These are phyloP conservation scores for Aspergillus unguis DNA, from an alignment of 2,329 filamentous ascomycete species.

Conservation along the genomic window DNA sequence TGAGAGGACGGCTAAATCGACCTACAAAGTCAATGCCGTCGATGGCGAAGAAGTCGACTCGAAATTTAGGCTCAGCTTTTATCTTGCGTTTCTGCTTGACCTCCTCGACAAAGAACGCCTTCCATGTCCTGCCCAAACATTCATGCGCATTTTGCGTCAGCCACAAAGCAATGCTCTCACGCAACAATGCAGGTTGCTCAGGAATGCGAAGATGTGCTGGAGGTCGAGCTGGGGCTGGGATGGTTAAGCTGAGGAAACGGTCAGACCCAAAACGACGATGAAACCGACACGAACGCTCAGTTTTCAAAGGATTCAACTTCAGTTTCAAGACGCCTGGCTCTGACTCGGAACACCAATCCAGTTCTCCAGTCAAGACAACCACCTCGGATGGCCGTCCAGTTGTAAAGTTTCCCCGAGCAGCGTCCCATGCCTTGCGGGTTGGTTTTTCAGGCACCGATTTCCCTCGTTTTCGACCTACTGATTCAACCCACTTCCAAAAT, in stretches of 20 bases:
- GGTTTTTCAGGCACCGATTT: constrained; percentile 33
- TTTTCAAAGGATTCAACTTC: constrained; percentile 40
- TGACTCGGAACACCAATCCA: constrained; percentile 36
- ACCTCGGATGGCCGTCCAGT: constrained; percentile 35
- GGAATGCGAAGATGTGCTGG: constrained; percentile 24
- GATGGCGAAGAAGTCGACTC: constrained; percentile 45
- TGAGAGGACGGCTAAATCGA: constrained; percentile 1
- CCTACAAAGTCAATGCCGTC: constrained; percentile 40
- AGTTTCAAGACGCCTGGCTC: constrained; percentile 39
- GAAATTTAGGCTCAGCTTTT: constrained; percentile 25
- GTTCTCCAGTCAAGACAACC: constrained; percentile 39
- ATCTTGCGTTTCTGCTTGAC: constrained; percentile 33
- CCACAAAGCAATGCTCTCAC: constrained; percentile 39
- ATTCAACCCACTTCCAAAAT: constrained; percentile 34
- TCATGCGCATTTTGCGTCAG: constrained; percentile 37
- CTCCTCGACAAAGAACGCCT: constrained; percentile 44
- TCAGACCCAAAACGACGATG: constrained; percentile 47
- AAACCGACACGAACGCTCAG: constrained; percentile 45
- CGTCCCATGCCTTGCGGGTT: constrained; percentile 32
- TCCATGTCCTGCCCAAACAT: constrained; percentile 44
- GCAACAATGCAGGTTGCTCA: constrained; percentile 25
- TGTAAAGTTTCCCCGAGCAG: constrained; percentile 28
- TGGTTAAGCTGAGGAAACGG: constrained; percentile 43
- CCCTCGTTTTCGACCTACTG: constrained; percentile 22
- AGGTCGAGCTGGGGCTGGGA: constrained; percentile 31